Conservation (phyloP, 768 basidiomycete genomes). For the Suillus placidus region DNA sequence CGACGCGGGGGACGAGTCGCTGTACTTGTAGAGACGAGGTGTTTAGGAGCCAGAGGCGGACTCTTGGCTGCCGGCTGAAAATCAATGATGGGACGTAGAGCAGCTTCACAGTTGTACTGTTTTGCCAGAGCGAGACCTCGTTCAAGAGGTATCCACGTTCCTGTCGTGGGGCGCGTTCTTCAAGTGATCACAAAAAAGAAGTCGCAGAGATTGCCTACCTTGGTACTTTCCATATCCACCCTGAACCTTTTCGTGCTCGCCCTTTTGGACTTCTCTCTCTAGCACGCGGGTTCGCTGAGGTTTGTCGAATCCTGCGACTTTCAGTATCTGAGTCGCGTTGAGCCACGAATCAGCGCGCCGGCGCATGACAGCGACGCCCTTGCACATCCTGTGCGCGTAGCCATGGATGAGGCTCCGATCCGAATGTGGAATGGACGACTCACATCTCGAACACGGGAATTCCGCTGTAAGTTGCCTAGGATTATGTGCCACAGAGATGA, state of each 20-base stretch:
- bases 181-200: conserved; percentile 7
- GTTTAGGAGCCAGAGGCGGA: conserved; percentile 95
- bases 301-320: conserved; percentile 99
- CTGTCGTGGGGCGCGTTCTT: conserved; percentile 42
- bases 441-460: conserved; percentile 93
- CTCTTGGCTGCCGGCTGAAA: conserved; percentile 89
- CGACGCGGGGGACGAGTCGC: conserved; percentile 37
- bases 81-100: conserved; percentile 92
- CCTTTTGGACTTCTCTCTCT: conserved; percentile 98
- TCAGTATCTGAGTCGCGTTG: conserved; percentile 98
- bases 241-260: conserved; percentile 98
- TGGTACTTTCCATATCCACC: conserved; percentile 99
- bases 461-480: conserved; percentile 88
- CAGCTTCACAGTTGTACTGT: conserved; percentile 89
- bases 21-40: conserved; percentile 74
- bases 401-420: conserved; percentile 37
- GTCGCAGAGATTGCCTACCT: conserved; percentile 55
- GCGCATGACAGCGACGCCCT: conserved; percentile 97
- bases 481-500: conserved; percentile 16
- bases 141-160: conserved; percentile 98
- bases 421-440: conserved; percentile 42
- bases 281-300: conserved; percentile 96
- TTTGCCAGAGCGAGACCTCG: conserved; percentile 83
- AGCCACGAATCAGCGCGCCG: conserved; percentile 95
- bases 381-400: conserved; percentile 79